A percentile compares a stretch with the other conserved stretches of the same genome.
Conservation (phyloP, 805 yeast genomes). For the Wickerhamiella galacta region DNA sequence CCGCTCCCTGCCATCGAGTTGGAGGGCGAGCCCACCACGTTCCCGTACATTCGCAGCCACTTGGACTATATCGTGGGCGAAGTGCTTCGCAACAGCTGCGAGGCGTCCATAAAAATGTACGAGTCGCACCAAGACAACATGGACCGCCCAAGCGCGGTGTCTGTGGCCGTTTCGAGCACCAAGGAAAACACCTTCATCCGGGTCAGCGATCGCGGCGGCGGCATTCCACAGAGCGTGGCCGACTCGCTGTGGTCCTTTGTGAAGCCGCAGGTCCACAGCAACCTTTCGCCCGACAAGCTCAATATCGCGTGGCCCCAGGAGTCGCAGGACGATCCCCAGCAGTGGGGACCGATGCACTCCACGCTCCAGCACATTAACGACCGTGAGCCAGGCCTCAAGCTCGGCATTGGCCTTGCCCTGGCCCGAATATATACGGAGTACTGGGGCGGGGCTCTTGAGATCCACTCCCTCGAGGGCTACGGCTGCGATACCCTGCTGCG, state of each 20-base stretch:
- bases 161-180: slow-evolving; percentile 54
- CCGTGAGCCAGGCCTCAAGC: slow-evolving; percentile 55
- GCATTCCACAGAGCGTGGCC: slow-evolving; percentile 41
- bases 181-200: slow-evolving; percentile 54
- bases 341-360: slow-evolving; percentile 4
- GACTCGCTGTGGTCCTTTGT: slow-evolving; percentile 77
- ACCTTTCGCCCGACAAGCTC: slow-evolving; percentile 10
- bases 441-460: slow-evolving; percentile 83
- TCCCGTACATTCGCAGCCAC: slow-evolving; percentile 77
- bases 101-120: slow-evolving; percentile 42
- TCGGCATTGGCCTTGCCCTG: slow-evolving; percentile 86
- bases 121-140: slow-evolving; percentile 23
- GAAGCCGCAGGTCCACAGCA: slow-evolving; percentile 11
- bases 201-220: slow-evolving; percentile 85
- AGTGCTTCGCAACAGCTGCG: slow-evolving; percentile 67
- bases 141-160: slow-evolving; percentile 39
- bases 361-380: slow-evolving; percentile 46
- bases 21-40: slow-evolving; percentile 58
- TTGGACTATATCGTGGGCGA: slow-evolving; percentile 77
- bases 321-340: slow-evolving; percentile 5
- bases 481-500: slow-evolving; percentile 81
- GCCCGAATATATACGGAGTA: slow-evolving; percentile 86
- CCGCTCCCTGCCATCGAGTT: slow-evolving; percentile 52
- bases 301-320: slow-evolving; percentile 12
- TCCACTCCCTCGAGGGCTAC: slow-evolving; percentile 74